Evolutionary conservation across 179 eudicot genomes (phyloP).

Genomic region (Beta macrorhiza): DNA sequence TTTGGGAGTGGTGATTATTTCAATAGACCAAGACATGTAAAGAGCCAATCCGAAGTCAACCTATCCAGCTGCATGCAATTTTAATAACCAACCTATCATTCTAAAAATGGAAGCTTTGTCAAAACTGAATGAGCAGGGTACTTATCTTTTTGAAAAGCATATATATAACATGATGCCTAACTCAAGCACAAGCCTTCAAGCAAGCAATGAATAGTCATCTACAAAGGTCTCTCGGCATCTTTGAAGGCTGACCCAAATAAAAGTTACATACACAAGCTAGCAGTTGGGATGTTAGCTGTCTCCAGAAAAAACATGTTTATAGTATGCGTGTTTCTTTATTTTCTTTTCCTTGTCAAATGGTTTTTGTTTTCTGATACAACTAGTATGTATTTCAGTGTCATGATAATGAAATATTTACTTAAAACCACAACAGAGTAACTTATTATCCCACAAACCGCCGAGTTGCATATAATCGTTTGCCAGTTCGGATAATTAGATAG

Average conservation of each 20-base stretch:
- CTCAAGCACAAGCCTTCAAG: not conserved
- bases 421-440: not conserved
- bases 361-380: not conserved
- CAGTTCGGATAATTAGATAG: not conserved
- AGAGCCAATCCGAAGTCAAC: not conserved
- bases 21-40: slow-evolving; percentile 5
- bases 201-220: not conserved
- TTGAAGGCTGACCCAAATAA: not conserved
- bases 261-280: not conserved
- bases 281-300: not conserved
- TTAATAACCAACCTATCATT: not conserved
- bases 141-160: not conserved
- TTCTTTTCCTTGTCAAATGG: not conserved
- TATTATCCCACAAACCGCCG: not conserved
- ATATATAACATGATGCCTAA: not conserved
- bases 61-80: not conserved
- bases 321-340: not conserved
- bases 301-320: not conserved
- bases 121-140: not conserved
- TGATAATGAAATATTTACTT: not conserved
- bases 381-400: too few relatives aligned
- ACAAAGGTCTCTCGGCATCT: not conserved
- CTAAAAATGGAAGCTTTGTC: not conserved
- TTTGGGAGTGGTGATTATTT: not conserved
- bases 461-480: not conserved